These are phyloP conservation scores for Wolfiporia cocos DNA, from an alignment of 1,284 basidiomycete species.

Conservation along the genomic window DNA sequence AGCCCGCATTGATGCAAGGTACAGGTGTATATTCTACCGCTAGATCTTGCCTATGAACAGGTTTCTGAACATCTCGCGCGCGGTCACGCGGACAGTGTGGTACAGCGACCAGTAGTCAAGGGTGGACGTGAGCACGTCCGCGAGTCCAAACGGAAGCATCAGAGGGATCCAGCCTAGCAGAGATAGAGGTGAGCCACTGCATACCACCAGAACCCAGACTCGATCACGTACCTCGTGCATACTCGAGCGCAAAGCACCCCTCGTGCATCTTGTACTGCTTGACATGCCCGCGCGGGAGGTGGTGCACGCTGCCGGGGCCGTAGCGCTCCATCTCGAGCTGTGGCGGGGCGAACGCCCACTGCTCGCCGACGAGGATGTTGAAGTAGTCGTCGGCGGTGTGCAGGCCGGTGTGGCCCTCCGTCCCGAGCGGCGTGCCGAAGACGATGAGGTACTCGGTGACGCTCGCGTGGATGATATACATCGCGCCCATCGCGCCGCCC, in stretches of 20 bases:
- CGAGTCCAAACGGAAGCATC: slow-evolving; percentile 91
- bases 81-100: slow-evolving; percentile 77
- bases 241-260: slow-evolving; percentile 93
- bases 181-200: no score
- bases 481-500: slow-evolving; percentile 96
- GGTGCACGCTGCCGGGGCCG: slow-evolving; percentile 77
- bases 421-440: slow-evolving; percentile 94
- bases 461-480: slow-evolving; percentile 95
- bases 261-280: slow-evolving; percentile 99
- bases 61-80: slow-evolving; percentile 77
- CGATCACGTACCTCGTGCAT: slow-evolving; percentile 87
- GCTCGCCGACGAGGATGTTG: slow-evolving; percentile 89
- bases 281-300: slow-evolving; percentile 74
- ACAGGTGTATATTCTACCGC: no score
- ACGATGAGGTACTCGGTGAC: slow-evolving; percentile 94
- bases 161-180: slow-evolving; percentile 86
- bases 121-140: slow-evolving; percentile 84
- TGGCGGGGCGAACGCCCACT: slow-evolving; percentile 87
- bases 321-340: slow-evolving; percentile 83
- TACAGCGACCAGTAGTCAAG: slow-evolving; percentile 84
- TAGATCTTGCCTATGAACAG: slow-evolving; percentile 84
- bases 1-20: no score
- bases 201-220: no score
- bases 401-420: slow-evolving; percentile 91
- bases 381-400: slow-evolving; percentile 99